Evolutionary conservation across 2,329 filamentous ascomycete genomes (phyloP).

Genomic region (Penicillium sp.): DNA sequence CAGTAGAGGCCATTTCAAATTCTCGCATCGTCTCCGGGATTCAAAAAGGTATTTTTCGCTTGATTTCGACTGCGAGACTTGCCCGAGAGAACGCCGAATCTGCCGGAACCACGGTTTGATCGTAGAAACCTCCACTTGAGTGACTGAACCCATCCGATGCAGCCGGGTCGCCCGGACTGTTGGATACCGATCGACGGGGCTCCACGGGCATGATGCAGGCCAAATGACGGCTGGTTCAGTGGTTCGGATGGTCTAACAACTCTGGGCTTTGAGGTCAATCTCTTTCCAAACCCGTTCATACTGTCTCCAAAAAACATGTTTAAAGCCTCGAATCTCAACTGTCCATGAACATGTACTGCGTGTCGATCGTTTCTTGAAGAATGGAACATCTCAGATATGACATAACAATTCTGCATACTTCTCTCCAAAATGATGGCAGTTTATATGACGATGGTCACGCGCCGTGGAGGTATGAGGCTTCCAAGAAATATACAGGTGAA

Average conservation of each 20-base stretch:
- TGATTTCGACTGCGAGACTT: slow-evolving; percentile 21
- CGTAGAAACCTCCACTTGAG: slow-evolving; percentile 2
- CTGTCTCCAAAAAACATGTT: not conserved
- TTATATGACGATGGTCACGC: not conserved
- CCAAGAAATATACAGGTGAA: too few relatives aligned
- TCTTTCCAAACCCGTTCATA: not conserved
- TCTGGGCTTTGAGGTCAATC: not conserved
- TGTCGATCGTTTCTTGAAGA: too few relatives aligned
- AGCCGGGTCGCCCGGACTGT: not conserved
- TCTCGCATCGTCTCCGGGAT: too few relatives aligned
- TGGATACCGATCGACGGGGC: not conserved
- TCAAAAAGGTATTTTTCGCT: not conserved
- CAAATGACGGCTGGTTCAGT: not conserved
- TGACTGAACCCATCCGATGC: not conserved
- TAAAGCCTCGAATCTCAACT: not conserved
- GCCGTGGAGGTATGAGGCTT: not conserved
- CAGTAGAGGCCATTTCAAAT: not conserved
- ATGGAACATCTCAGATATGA: too few relatives aligned
- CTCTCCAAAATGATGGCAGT: not conserved
- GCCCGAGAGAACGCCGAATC: slow-evolving; percentile 25
- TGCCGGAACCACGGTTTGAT: slow-evolving; percentile 11
- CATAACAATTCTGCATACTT: not conserved
- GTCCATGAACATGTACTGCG: not conserved
- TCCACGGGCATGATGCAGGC: not conserved
- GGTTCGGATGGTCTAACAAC: not conserved